Percentiles rank a stretch among this genome's conserved stretches.
Evolutionary conservation across 176 grass and related monocot species (phyloP).

Genomic region (Microstegium vimineum): DNA sequence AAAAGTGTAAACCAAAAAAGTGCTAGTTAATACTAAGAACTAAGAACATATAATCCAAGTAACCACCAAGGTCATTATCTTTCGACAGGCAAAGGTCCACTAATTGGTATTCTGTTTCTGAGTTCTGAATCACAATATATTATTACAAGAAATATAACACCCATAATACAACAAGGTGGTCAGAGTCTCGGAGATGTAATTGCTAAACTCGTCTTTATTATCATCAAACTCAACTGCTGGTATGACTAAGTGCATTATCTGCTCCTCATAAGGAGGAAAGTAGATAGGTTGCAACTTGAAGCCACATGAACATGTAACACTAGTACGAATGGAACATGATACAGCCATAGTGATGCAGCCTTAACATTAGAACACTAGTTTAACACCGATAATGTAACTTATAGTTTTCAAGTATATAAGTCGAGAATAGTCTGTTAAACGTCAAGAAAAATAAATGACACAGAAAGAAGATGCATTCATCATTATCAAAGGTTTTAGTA

Average conservation of each 20-base stretch:
- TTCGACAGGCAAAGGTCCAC: neutral
- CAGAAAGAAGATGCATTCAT: neutral
- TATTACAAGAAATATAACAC: neutral
- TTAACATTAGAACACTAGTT: neutral
- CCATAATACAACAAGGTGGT: neutral
- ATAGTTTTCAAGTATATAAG: neutral
- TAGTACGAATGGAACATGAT: neutral
- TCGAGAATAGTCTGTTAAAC: neutral
- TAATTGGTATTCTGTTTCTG: neutral
- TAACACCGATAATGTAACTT: neutral
- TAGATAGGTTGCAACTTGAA: neutral
- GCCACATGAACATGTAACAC: neutral
- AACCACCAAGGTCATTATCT: neutral
- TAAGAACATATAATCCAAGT: neutral
- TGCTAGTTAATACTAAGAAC: no score
- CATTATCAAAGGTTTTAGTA: neutral
- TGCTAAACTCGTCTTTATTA: neutral
- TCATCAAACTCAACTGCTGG: neutral
- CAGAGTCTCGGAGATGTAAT: neutral
- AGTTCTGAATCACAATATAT: neutral
- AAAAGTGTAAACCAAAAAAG: no score
- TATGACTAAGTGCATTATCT: neutral
- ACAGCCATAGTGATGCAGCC: neutral
- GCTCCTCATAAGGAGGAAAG: neutral
- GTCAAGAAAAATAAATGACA: conserved; percentile 6